A percentile compares a stretch with the other conserved stretches of the same genome.
Evolutionary conservation across 139 green algal species (phyloP).

Genomic region (Mesotaenium endlicherianum): DNA sequence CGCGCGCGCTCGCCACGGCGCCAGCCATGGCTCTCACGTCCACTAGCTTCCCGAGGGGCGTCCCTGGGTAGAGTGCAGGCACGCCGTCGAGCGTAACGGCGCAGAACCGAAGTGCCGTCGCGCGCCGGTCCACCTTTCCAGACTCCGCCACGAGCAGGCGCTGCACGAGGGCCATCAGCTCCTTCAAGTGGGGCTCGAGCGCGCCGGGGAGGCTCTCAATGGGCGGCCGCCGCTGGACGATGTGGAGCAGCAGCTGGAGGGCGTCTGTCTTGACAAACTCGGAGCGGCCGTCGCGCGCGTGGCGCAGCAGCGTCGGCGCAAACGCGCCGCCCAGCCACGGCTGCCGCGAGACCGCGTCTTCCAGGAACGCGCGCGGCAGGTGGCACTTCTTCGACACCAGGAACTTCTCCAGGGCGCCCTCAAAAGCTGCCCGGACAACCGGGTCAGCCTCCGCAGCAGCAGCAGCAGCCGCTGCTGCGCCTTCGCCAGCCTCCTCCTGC

Average conservation of each 20-base stretch:
- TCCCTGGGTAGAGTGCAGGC: constrained; percentile 1
- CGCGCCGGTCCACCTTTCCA: not conserved
- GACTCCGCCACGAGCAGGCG: not conserved
- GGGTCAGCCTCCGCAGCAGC: not conserved
- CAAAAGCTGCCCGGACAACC: not conserved
- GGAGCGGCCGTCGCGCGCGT: not conserved
- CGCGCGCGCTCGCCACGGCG: not conserved
- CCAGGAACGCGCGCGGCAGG: not conserved
- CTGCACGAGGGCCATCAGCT: not conserved
- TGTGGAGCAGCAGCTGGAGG: not conserved
- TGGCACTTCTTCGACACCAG: not conserved
- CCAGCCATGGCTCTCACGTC: not conserved
- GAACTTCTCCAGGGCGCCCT: not conserved
- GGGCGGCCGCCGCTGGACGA: not conserved
- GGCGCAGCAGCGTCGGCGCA: not conserved
- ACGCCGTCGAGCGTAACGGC: not conserved
- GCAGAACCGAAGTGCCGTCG: not conserved
- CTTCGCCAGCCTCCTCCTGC: not conserved
- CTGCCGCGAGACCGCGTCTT: not conserved
- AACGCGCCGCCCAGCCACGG: not conserved
- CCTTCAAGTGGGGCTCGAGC: not conserved
- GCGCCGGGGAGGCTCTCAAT: not conserved
- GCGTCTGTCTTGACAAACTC: constrained; percentile 2
- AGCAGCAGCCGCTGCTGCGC: not conserved
- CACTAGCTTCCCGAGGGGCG: not conserved